Base-by-base conservation (phyloP, 345 rosid genomes). In the Euphorbia peplus region DNA sequence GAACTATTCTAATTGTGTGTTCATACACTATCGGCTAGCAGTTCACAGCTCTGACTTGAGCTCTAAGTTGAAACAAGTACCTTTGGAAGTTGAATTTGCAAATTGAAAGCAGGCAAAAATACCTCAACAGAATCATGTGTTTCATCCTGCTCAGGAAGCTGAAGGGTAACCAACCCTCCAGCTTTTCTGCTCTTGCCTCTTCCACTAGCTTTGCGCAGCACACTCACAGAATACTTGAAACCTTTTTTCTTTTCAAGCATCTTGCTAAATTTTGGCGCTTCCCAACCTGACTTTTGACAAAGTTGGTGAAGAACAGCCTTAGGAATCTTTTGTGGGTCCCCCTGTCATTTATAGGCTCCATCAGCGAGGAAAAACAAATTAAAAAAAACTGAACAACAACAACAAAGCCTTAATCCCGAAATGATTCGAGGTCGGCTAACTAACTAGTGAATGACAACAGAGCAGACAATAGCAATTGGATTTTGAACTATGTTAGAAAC, bases 281-380 rank as follows among this genome's bases (percentile, higher is more conserved):
- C 91, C 97, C 97, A 93, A 70, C 92, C 92, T 70, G 90, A 87
- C 71, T 84, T 83, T 82, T 90, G 97, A 81, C 98, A 93, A 72
- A 93, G 71, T 62, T 89, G 93, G 79, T 93, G 98, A 66, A 93
- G 91, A 75, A 89, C 80, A 66, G 97, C 97, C 77, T 90, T 93
- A 2, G 96, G 97, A 60, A 83, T 84, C 76, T 81, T 93, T 57
- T 70, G 79, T 16, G 82, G 79, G 69, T 93, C 97, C 29, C 96
- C 98, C 98, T 90, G 83, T 67, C 69, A 84, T 55, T 53, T 24
- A 53, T 47, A 56, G 4, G 26, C 35, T 10, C 61, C 19, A 67
- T 67, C 8, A 60, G 35, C 69, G 52, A 21, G 60, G 3, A 68
- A 19, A n/a, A 21, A 32, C 37, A 32, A 6, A 32, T 32, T 32